Evolutionary conservation across 805 yeast species (phyloP).

Genomic region (Lipomyces orientalis): DNA sequence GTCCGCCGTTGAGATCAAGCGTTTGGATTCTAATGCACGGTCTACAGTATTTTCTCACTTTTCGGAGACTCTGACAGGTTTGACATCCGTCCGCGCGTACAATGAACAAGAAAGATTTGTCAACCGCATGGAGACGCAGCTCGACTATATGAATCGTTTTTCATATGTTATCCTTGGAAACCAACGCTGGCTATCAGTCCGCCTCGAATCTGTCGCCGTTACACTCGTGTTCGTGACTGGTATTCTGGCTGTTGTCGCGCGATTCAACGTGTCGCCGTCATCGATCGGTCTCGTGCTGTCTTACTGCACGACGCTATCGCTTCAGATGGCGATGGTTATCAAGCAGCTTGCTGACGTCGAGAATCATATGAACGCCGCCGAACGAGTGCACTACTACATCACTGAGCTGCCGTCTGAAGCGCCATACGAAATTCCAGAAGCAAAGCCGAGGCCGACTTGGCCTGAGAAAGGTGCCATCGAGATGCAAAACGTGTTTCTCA

Average conservation of each 20-base stretch:
- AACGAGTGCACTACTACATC: conserved; percentile 71
- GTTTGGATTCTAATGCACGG: conserved; percentile 75
- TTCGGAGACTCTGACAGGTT: conserved; percentile 71
- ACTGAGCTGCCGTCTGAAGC: conserved; percentile 70
- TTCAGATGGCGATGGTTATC: conserved; percentile 59
- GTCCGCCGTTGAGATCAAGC: conserved; percentile 74
- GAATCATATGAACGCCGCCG: conserved; percentile 77
- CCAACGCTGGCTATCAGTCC: conserved; percentile 74
- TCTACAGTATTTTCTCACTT: conserved; percentile 73
- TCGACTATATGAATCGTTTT: conserved; percentile 71
- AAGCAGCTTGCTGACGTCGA: conserved; percentile 73
- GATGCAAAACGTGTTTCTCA: conserved; percentile 61
- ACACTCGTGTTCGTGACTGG: conserved; percentile 59
- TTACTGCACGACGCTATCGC: conserved; percentile 60
- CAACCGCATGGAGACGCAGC: conserved; percentile 51
- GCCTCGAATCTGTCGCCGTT: conserved; percentile 62
- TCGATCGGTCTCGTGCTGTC: conserved; percentile 71
- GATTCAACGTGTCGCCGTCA: conserved; percentile 60
- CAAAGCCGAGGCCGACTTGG: conserved; percentile 61
- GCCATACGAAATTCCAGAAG: conserved; percentile 55
- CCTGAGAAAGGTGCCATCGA: conserved; percentile 65
- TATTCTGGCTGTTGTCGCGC: conserved; percentile 64
- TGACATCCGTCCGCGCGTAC: conserved; percentile 68
- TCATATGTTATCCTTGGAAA: conserved; percentile 65
- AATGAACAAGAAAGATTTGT: conserved; percentile 55